These are phyloP conservation scores for Boeremia lycopersici DNA, from an alignment of 2,329 filamentous ascomycete genomes.

Conservation along the genomic window DNA sequence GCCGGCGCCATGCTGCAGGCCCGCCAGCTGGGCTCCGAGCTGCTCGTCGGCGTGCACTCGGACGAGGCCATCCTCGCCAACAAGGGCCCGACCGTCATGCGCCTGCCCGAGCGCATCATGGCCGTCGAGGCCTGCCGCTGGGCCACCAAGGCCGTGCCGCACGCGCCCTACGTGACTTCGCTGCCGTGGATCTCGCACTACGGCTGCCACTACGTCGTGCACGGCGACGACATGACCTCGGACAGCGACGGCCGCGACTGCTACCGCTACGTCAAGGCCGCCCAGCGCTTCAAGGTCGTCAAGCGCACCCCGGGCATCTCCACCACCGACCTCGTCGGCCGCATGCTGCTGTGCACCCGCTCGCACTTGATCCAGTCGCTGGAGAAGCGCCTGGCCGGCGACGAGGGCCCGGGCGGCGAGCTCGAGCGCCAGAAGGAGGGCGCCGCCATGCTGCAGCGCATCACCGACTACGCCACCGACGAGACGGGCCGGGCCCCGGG, in stretches of 20 bases:
- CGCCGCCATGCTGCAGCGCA: conserved; percentile 73
- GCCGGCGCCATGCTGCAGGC: conserved; percentile 97
- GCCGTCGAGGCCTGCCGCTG: conserved; percentile 95
- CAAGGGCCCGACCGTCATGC: conserved; percentile 98
- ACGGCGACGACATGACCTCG: conserved; percentile 96
- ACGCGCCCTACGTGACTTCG: conserved; percentile 93
- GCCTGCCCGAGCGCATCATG: conserved; percentile 81
- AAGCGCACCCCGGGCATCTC: conserved; percentile 96
- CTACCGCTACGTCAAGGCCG: conserved; percentile 96
- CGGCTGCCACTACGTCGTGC: conserved; percentile 93
- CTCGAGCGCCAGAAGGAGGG: conserved; percentile 70
- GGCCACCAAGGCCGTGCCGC: conserved; percentile 81
- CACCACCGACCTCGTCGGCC: conserved; percentile 95
- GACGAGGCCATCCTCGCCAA: conserved; percentile 95
- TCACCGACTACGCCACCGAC: conserved; percentile 86
- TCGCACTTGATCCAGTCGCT: conserved; percentile 90
- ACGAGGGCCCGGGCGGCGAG: conserved; percentile 72
- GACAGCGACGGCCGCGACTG: conserved; percentile 94
- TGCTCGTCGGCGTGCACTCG: conserved; percentile 92
- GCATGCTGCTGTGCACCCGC: conserved; percentile 96
- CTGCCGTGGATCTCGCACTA: conserved; percentile 95
- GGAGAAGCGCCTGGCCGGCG: conserved; percentile 68
- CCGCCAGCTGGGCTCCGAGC: conserved; percentile 83
- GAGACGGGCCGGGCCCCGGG: conserved; percentile 78
- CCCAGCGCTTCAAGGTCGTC: conserved; percentile 92